A percentile compares a stretch with the other conserved stretches of the same genome.
Conservation (phyloP, 148 eudicot species). For the Rhododendron williamsianum region DNA sequence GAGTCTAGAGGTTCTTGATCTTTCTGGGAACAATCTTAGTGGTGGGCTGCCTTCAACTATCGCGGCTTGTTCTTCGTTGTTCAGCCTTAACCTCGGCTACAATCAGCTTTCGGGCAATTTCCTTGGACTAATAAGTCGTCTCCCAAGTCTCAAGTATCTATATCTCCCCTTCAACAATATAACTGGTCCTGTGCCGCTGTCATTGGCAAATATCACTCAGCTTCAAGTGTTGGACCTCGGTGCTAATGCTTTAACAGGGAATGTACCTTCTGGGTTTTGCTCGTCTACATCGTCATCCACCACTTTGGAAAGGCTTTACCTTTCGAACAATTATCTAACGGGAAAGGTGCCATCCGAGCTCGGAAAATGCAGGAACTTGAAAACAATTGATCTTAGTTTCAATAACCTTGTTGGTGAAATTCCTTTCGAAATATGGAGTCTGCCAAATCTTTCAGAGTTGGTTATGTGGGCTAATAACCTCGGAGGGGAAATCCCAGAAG, state of each 20-base stretch:
- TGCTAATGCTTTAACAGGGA: constrained; percentile 40
- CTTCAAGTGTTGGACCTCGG: constrained; percentile 51
- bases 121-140: constrained; percentile 27
- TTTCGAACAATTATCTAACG: constrained; percentile 51
- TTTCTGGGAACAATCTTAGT: constrained; percentile 32
- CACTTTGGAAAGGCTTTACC: constrained; percentile 42
- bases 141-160: constrained; percentile 36
- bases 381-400: constrained; percentile 78
- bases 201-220: constrained; percentile 31
- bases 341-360: constrained; percentile 57
- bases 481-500: constrained; percentile 73
- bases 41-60: constrained; percentile 41
- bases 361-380: constrained; percentile 60
- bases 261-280: constrained; percentile 41
- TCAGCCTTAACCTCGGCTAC: constrained; percentile 30
- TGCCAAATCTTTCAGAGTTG: constrained; percentile 58
- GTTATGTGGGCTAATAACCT: constrained; percentile 88
- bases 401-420: constrained; percentile 53
- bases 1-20: constrained; percentile 42
- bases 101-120: constrained; percentile 51
- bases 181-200: constrained; percentile 35
- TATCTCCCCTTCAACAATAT: constrained; percentile 41
- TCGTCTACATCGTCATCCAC: constrained; percentile 7
- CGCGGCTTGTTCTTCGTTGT: constrained; percentile 28
- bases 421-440: constrained; percentile 54